Conservation (phyloP, 2,329 filamentous ascomycete genomes). For the Zarea fungicola region DNA sequence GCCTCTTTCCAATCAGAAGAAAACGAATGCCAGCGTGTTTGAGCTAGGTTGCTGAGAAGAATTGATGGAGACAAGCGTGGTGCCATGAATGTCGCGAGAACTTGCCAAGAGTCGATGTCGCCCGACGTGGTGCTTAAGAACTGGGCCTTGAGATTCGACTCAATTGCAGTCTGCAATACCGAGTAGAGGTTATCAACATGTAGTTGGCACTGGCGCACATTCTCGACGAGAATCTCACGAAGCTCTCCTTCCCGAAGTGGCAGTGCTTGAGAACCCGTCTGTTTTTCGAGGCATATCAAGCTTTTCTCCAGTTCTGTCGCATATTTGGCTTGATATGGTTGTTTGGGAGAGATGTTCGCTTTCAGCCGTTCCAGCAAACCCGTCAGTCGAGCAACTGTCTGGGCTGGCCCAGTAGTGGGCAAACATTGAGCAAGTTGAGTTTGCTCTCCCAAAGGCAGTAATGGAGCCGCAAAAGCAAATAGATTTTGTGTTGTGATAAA, state of each 20-base stretch:
- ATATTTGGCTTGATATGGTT: neutral
- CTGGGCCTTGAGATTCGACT: neutral
- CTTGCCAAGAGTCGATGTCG: neutral
- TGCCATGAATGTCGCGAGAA: neutral
- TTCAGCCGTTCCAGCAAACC: neutral
- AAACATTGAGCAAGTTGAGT: neutral
- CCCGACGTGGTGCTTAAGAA: neutral
- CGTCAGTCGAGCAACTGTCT: neutral
- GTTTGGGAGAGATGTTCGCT: neutral
- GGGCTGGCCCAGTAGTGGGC: neutral
- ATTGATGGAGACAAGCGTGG: neutral
- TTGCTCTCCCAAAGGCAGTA: too few species aligned
- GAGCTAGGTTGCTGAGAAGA: neutral
- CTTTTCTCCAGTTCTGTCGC: neutral
- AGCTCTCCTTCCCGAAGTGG: neutral
- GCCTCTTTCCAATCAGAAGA: neutral
- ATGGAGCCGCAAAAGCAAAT: too few species aligned
- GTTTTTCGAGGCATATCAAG: neutral
- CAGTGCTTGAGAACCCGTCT: neutral
- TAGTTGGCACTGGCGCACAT: neutral
- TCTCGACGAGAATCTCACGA: neutral
- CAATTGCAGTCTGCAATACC: neutral
- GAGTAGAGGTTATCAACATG: neutral
- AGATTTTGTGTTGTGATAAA: too few species aligned
- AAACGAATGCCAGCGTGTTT: neutral